These are phyloP conservation scores for Sphaerulina vaccinii DNA, from an alignment of 2,329 filamentous ascomycete species.

Conservation along the genomic window DNA sequence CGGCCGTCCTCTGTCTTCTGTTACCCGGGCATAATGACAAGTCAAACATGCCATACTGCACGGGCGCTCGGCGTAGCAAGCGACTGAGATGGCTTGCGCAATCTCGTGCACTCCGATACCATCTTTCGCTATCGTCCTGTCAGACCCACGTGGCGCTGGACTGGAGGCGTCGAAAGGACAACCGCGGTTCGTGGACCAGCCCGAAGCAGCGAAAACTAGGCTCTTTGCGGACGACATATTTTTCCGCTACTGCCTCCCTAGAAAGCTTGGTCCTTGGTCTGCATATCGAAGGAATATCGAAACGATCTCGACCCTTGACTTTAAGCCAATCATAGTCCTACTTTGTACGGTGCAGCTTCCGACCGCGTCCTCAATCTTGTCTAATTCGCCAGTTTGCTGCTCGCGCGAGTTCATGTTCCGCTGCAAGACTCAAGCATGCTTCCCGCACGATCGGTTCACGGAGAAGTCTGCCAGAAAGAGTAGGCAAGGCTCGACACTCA, in stretches of 20 bases:
- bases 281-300: neutral
- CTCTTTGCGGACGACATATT: neutral
- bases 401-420: neutral
- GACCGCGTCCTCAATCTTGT: neutral
- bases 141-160: slow-evolving; percentile 6
- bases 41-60: too few species aligned
- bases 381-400: neutral
- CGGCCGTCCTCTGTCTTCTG: too few species aligned
- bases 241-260: slow-evolving; percentile 5
- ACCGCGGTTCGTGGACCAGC: slow-evolving; percentile 3
- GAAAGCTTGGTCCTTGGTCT: slow-evolving; percentile 5
- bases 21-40: too few species aligned
- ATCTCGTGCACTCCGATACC: too few species aligned
- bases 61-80: too few species aligned
- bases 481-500: too few species aligned
- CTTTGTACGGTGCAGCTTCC: neutral
- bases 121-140: too few species aligned
- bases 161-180: slow-evolving; percentile 1
- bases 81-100: too few species aligned
- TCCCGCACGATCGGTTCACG: too few species aligned
- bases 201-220: neutral
- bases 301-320: slow-evolving; percentile 3
- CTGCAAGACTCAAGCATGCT: too few species aligned
- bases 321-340: neutral
- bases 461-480: too few species aligned